Base-by-base conservation (phyloP, 805 yeast species). In the Huiozyma sinensis region DNA sequence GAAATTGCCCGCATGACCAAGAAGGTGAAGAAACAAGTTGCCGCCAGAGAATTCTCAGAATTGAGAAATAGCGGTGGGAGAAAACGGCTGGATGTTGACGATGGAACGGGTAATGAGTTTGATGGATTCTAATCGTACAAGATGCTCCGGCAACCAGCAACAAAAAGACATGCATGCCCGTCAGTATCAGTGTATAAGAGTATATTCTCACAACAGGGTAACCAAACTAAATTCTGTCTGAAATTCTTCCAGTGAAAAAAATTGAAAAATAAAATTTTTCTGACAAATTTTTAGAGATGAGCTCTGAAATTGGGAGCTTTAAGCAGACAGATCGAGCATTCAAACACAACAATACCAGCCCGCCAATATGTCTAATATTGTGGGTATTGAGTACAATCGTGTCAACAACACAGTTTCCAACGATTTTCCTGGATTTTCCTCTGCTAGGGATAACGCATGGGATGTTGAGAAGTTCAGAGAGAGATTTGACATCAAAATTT, bases 1-100 rank as follows among this genome's bases (percentile, higher is more conserved):
- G 95, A 89, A 64, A 88, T 90, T 51, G 88, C 80, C 34, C 78
- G 81, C 61, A 84, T 92, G 95, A 89, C 95, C 9, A 74, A 72
- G 53, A 88, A 83, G 69, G 95, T 87, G 33, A 74, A 73, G 60
- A 78, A 74, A 53, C 97, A 90, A 68, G 86, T 80, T 11, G 82
- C 78, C n/a, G 73, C 83, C 5, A 77, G 82, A 48, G 81, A 84
- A 55, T 65, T 82, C 55, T 83, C 89, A 3, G 83, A 85, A 7
- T 64, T 78, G 52, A 76, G 83, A 53, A 68, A 79, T 49, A 68
- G 78, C 6, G 90, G 92, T 43, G 83, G 81, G 61, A 80, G 90
- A 55, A 80, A 85, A 55, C 81, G 80, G 61, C 67, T 81, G 47
- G 74, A 70, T 6, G 58, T 83, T 33, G 81, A 76, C 6, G 70